Conservation (phyloP, 2,329 filamentous ascomycete genomes). For the Aspergillus proliferans region DNA sequence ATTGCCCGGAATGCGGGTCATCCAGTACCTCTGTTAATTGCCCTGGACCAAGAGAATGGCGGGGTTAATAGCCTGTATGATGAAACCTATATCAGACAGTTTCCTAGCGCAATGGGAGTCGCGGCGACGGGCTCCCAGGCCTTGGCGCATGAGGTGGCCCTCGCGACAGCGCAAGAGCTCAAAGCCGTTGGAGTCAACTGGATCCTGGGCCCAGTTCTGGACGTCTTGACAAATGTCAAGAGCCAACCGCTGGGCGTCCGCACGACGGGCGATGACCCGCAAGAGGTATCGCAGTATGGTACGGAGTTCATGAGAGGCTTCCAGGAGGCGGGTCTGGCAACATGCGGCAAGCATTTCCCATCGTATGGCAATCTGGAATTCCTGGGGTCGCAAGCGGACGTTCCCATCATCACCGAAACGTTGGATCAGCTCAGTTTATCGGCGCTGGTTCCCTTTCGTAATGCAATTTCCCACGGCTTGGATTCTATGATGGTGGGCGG, state of each 20-base stretch:
- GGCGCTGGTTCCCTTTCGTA: constrained; percentile 83
- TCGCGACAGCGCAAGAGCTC: constrained; percentile 87
- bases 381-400: constrained; percentile 80
- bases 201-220: constrained; percentile 87
- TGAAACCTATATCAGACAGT: constrained; percentile 91
- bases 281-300: constrained; percentile 88
- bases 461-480: constrained; percentile 77
- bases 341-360: constrained; percentile 92
- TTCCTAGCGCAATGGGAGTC: constrained; percentile 92
- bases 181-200: constrained; percentile 91
- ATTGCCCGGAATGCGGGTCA: constrained; percentile 89
- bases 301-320: constrained; percentile 89
- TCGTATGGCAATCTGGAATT: constrained; percentile 95
- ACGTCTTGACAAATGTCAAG: constrained; percentile 87
- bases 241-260: constrained; percentile 87
- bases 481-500: constrained; percentile 96
- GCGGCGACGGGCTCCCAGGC: constrained; percentile 84
- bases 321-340: constrained; percentile 80
- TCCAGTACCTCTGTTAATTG: constrained; percentile 80
- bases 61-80: constrained; percentile 96
- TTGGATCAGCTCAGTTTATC: constrained; percentile 88
- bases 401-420: constrained; percentile 92
- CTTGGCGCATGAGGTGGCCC: constrained; percentile 81
- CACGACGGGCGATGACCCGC: constrained; percentile 85
- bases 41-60: constrained; percentile 94